Percentiles rank a stretch among this genome's conserved stretches.
Evolutionary conservation across 441 rosid genomes (phyloP).

Genomic region (Populus tomentosa): DNA sequence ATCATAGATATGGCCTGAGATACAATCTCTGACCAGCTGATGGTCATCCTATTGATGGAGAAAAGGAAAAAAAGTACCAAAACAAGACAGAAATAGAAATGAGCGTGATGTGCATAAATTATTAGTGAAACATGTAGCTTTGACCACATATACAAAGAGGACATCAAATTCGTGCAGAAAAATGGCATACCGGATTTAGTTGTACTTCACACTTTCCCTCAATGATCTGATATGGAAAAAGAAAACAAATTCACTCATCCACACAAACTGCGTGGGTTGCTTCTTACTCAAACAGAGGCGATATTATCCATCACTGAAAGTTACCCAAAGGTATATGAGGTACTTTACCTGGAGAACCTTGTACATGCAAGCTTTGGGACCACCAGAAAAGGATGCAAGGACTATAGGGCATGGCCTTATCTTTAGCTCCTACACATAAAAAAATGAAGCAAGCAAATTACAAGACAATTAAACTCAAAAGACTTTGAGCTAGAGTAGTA

Average conservation of each 20-base stretch:
- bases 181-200: slow-evolving; percentile 44
- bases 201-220: slow-evolving; percentile 50
- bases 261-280: neutral
- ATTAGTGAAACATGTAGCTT: neutral
- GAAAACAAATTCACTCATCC: neutral
- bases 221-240: slow-evolving; percentile 49
- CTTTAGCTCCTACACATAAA: slow-evolving; percentile 60
- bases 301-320: neutral
- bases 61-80: neutral
- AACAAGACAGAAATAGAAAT: neutral
- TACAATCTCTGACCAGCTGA: slow-evolving; percentile 61
- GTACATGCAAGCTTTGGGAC: slow-evolving; percentile 88
- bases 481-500: neutral
- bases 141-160: neutral
- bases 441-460: slow-evolving; percentile 13
- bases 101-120: neutral
- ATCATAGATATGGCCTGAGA: slow-evolving; percentile 75
- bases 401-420: slow-evolving; percentile 66
- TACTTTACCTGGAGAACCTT: slow-evolving; percentile 78
- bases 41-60: slow-evolving; percentile 53
- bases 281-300: neutral
- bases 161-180: neutral
- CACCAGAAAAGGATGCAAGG: slow-evolving; percentile 85
- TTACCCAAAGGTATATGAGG: neutral
- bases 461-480: neutral